Percentiles rank a stretch among this genome's conserved stretches.
Evolutionary conservation across 768 basidiomycete genomes (phyloP).

Genomic region (Trametes elegans): DNA sequence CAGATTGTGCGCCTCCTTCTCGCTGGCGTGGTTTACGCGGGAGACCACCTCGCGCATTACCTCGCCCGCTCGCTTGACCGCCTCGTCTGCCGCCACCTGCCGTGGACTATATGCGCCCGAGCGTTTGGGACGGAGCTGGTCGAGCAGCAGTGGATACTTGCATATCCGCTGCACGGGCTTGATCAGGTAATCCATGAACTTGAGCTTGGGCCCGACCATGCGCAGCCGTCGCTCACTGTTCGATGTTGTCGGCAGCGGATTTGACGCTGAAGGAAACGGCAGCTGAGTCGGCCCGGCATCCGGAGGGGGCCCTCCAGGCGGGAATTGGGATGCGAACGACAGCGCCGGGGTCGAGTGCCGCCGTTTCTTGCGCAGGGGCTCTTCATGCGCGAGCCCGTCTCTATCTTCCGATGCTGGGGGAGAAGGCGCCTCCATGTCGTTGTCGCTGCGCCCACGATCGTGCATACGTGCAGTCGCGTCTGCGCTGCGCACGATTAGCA

Average conservation of each 20-base stretch:
- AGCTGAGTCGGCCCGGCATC: neutral
- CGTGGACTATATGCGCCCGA: neutral
- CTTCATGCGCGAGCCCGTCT: neutral
- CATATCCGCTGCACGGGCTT: slow-evolving; percentile 97
- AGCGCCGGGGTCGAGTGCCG: slow-evolving; percentile 22
- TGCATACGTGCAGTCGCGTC: slow-evolving; percentile 1
- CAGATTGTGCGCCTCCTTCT: slow-evolving; percentile 25
- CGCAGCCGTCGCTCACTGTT: neutral
- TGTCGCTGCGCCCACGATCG: slow-evolving; percentile 1
- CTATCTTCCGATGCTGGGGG: slow-evolving; percentile 9
- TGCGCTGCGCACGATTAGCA: slow-evolving; percentile 40
- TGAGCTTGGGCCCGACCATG: slow-evolving; percentile 39
- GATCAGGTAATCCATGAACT: slow-evolving; percentile 88
- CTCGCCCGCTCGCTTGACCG: slow-evolving; percentile 47
- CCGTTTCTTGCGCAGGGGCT: slow-evolving; percentile 15
- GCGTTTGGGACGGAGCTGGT: slow-evolving; percentile 47
- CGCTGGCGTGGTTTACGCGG: slow-evolving; percentile 47
- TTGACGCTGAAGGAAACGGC: neutral
- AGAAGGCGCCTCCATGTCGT: neutral
- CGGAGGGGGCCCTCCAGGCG: neutral
- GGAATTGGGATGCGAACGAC: neutral
- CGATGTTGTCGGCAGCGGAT: neutral
- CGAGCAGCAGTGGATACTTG: slow-evolving; percentile 89
- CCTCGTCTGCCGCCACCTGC: slow-evolving; percentile 10
- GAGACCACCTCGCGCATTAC: slow-evolving; percentile 76